Percentiles rank a stretch among this genome's conserved stretches.
Conservation (phyloP, 805 yeast genomes). For the Lipomyces orientalis region DNA sequence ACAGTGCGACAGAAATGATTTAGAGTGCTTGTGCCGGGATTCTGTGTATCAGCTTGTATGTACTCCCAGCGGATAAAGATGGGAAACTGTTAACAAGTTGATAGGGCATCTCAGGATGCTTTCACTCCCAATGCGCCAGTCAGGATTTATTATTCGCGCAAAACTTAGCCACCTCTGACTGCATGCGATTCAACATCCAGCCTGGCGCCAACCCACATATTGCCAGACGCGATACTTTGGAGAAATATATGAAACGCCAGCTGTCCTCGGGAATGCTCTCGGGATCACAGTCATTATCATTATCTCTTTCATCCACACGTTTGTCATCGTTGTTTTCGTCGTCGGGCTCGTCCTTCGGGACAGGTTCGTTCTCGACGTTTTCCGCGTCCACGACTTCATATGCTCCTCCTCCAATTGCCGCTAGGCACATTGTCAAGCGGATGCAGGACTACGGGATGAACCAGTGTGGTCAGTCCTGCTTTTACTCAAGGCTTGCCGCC, state of each 20-base stretch:
- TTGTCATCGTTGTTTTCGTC: slow-evolving; percentile 6
- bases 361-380: slow-evolving; percentile 8
- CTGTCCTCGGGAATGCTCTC: background rate
- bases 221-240: slow-evolving; percentile 25
- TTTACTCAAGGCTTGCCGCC: slow-evolving; percentile 30
- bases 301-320: slow-evolving; percentile 16
- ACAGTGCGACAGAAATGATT: slow-evolving; percentile 22
- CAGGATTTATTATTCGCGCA: slow-evolving; percentile 35
- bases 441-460: slow-evolving; percentile 31
- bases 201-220: slow-evolving; percentile 37
- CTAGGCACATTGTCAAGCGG: slow-evolving; percentile 32
- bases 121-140: slow-evolving; percentile 33
- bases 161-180: slow-evolving; percentile 32
- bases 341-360: background rate
- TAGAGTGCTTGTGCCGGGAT: slow-evolving; percentile 31
- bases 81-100: background rate
- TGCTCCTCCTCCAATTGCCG: slow-evolving; percentile 16
- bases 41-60: slow-evolving; percentile 28
- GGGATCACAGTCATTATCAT: background rate
- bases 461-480: slow-evolving; percentile 36
- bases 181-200: slow-evolving; percentile 34
- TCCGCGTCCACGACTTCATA: slow-evolving; percentile 12
- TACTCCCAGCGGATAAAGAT: background rate
- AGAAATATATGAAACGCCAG: slow-evolving; percentile 10
- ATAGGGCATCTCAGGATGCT: slow-evolving; percentile 29